Evolutionary conservation across 192 early-diverging fungal species (phyloP), one percentile per base, ranked within the genome.

Genomic region (Phlyctochytrium arcticum): DNA sequence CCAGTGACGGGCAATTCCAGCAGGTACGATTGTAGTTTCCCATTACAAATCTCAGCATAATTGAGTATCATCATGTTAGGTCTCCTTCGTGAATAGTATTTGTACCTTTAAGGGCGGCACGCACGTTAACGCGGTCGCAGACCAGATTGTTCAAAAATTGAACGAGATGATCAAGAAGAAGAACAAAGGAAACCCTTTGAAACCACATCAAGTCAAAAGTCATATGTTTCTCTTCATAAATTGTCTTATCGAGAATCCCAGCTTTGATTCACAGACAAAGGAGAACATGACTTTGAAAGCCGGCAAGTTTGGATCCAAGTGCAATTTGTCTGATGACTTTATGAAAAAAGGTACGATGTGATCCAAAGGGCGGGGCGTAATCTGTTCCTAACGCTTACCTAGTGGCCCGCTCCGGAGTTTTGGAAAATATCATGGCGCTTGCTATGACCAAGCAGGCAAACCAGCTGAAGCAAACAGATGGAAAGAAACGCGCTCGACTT

Each of bases 251-350:
- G 92, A 90, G 59, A 99, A 97, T 58, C 92, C 95, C 7, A 78
- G 88, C 15, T 99, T 99, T 73, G 92, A 97, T 73, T 95, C 93
- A 29, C 96, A 99, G 73, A 99, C 94, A n/a, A 97, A 99, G 71
- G 95, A 96, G 65, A 94, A 80, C 59, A 80, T 99, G 86, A 99
- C 93, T 12, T 72, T 95, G 50, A 85, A 88, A 48, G 34, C 62
- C 15, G 75, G 80, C 1, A 72, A 85, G 4, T 98, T 99, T 73
- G 91, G 90, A 9, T 91, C 90, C 35, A 92, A 79, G 51, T 93
- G 88, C 68, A 68, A 72, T 35, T 58, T 90, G 12, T 71, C 73
- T 24, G 90, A 95, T 8, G 84, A 89, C 42, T 95, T 96, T 68
- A 78, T 90, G 74, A 90, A 86, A 69, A 86, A 85, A 59, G 77